Base-by-base conservation (phyloP, 148 eudicot genomes). In the Drosera capensis region DNA sequence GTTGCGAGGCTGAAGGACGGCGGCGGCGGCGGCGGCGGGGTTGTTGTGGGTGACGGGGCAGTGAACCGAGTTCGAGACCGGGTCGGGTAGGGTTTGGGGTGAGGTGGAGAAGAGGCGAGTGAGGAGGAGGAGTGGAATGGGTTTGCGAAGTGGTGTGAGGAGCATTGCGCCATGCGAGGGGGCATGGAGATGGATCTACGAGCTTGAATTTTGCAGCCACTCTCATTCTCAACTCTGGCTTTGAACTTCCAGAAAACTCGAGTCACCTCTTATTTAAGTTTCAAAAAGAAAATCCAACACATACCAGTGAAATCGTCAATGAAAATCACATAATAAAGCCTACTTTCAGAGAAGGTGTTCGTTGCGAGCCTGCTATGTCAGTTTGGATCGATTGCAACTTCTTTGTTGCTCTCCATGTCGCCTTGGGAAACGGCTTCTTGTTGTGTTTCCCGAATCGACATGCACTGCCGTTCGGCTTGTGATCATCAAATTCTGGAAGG, bases 61-160 rank as follows among this genome's bases (percentile, higher is more conserved):
- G 83, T 20, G 56, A 57, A 46, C 76, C 78, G 8, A 70, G 80
- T 46, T 73, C 40, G 35, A 45, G 43, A 55, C 60, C 48, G 17
- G 59, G n/a, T n/a, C n/a, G n/a, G n/a, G n/a, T n/a, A n/a, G n/a
- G n/a, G n/a, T n/a, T 25, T 14, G 72, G 16, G 53, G 83, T 78
- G 20, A 86, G 75, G 15, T 52, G 39, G 73, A 80, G 96, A 44
- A 86, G n/a, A n/a, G n/a, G n/a, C n/a, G n/a, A n/a, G n/a, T n/a
- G n/a, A n/a, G n/a, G n/a, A n/a, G n/a, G n/a, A n/a, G n/a, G n/a
- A n/a, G n/a, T n/a, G n/a, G n/a, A n/a, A n/a, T n/a, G n/a, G n/a
- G n/a, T n/a, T n/a, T n/a, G n/a, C n/a, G n/a, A n/a, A n/a, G n/a
- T n/a, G n/a, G n/a, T n/a, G n/a, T n/a, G n/a, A n/a, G n/a, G n/a